Percentiles rank a stretch among this genome's conserved stretches.
These are phyloP conservation scores for Stephanodiscus minutulus DNA, from an alignment of 108 stramenopile species.

Conservation along the genomic window DNA sequence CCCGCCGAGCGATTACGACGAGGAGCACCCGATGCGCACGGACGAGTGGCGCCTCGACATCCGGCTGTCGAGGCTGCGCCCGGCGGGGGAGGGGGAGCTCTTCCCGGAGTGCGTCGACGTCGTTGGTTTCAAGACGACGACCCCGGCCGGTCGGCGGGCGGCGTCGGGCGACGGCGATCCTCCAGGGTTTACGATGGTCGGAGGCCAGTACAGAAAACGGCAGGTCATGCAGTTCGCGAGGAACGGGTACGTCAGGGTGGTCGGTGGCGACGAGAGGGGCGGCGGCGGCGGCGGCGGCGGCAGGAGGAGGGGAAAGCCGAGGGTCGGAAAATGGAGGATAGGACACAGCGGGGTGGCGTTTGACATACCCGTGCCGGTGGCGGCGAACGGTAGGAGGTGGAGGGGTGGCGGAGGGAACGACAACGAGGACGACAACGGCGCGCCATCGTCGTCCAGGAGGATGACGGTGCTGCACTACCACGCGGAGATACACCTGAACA, in stretches of 20 bases:
- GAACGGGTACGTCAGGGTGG: constrained; percentile 52
- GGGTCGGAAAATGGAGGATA: constrained; percentile 59
- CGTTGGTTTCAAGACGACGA: not conserved
- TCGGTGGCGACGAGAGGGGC: constrained; percentile 18
- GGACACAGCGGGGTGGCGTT: constrained; percentile 57
- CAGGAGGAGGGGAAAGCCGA: constrained; percentile 13
- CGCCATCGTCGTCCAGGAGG: not conserved
- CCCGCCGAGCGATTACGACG: constrained; percentile 20
- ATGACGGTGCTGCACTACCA: constrained; percentile 57
- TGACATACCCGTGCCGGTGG: constrained; percentile 37
- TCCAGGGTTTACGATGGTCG: constrained; percentile 2
- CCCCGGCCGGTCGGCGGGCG: not conserved
- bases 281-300: not conserved
- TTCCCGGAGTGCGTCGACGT: constrained; percentile 9
- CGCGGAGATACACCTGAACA: constrained; percentile 70
- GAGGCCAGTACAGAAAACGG: constrained; percentile 15
- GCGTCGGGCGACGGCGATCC: not conserved
- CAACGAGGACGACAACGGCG: constrained; percentile 4
- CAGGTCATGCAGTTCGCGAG: constrained; percentile 50
- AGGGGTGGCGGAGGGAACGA: constrained; percentile 8
- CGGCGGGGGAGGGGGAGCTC: constrained; percentile 27
- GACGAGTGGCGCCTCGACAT: constrained; percentile 55
- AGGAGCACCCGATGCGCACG: constrained; percentile 52
- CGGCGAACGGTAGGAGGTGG: not conserved
- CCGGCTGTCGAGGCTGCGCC: constrained; percentile 29